Evolutionary conservation across 306 rosid genomes (phyloP).

Genomic region (Quillaja saponaria): DNA sequence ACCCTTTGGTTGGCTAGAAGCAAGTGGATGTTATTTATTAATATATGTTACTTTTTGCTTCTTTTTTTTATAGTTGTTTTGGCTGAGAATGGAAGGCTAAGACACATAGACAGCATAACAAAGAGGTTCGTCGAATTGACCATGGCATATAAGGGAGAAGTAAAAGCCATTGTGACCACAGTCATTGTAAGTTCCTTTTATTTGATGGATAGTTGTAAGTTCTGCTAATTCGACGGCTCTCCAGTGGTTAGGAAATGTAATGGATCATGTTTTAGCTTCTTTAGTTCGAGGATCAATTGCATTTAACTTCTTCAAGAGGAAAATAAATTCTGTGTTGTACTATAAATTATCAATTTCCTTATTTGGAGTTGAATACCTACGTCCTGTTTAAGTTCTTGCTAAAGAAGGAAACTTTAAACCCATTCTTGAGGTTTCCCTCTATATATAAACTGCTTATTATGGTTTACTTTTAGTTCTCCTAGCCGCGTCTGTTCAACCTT

Average conservation of each 20-base stretch:
- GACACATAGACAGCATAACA: conserved; percentile 57
- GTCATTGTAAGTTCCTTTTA: conserved; percentile 68
- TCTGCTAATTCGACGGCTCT: neutral
- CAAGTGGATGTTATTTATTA: conserved; percentile 4
- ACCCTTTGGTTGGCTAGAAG: neutral
- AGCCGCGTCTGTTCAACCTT: too few species aligned
- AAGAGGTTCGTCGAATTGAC: conserved; percentile 77
- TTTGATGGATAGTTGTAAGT: conserved; percentile 65
- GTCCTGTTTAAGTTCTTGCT: too few species aligned
- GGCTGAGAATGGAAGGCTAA: conserved; percentile 85
- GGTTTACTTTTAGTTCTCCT: too few species aligned
- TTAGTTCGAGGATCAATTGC: too few species aligned
- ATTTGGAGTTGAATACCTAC: neutral
- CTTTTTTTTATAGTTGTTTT: conserved; percentile 42
- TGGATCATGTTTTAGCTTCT: neutral
- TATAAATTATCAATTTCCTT: neutral
- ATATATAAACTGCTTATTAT: too few species aligned
- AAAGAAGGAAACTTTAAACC: too few species aligned
- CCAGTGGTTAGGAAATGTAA: conserved; percentile 5
- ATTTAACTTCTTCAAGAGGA: conserved; percentile 4
- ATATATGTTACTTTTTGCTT: neutral
- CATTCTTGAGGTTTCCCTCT: too few species aligned
- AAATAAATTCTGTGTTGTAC: neutral
- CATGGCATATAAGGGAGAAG: conserved; percentile 91
- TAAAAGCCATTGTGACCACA: conserved; percentile 77